Percentiles rank a stretch among this genome's conserved stretches.
Conservation (phyloP, 345 rosid genomes). For the Toxicodendron radicans region DNA sequence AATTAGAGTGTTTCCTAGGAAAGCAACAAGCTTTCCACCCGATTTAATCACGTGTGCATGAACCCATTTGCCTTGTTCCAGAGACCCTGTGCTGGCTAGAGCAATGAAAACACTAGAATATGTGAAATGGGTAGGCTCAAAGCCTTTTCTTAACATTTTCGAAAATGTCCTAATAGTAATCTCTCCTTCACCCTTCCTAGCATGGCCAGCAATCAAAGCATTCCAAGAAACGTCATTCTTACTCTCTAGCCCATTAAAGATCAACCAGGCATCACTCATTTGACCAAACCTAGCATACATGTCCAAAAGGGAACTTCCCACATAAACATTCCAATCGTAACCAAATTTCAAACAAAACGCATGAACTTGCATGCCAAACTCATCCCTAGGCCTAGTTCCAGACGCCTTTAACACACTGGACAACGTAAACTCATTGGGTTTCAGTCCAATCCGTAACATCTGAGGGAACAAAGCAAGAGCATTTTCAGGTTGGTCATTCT, state of each 20-base stretch:
- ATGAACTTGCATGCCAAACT: constrained; percentile 55
- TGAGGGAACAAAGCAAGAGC: constrained; percentile 45
- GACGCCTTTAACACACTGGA: constrained; percentile 64
- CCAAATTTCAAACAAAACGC: constrained; percentile 49
- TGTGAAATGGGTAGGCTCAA: constrained; percentile 51
- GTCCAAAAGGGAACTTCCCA: constrained; percentile 63
- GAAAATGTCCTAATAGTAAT: constrained; percentile 43
- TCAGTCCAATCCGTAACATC: constrained; percentile 42
- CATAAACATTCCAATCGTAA: constrained; percentile 49
- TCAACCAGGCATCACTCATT: constrained; percentile 45
- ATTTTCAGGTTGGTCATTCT: constrained; percentile 38
- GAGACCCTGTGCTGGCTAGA: constrained; percentile 52
- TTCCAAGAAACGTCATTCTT: constrained; percentile 75
- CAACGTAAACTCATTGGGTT: constrained; percentile 57
- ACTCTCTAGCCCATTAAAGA: constrained; percentile 42
- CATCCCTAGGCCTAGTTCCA: constrained; percentile 29
- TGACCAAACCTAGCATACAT: constrained; percentile 53
- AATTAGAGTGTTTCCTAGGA: constrained; percentile 60
- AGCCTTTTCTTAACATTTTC: constrained; percentile 49
- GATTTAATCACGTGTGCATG: constrained; percentile 59
- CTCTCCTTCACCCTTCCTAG: constrained; percentile 53
- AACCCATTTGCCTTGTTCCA: constrained; percentile 77
- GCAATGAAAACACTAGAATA: constrained; percentile 52
- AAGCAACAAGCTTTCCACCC: constrained; percentile 50
- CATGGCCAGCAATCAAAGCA: constrained; percentile 63